Conservation (phyloP, 371 early-diverging fungal genomes). For the Blakeslea trispora region DNA sequence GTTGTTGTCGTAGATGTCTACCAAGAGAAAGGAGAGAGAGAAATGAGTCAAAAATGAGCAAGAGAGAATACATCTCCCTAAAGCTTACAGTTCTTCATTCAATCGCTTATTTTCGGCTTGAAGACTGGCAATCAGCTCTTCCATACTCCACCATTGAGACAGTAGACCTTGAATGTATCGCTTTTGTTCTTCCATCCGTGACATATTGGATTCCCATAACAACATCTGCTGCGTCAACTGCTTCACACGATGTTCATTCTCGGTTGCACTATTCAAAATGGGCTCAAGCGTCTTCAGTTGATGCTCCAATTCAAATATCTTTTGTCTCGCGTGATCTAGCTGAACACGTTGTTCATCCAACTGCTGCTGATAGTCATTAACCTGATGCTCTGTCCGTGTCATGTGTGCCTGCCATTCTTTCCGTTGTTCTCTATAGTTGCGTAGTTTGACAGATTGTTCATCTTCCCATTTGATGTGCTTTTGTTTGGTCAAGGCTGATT, state of each 20-base stretch:
- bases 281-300: constrained; percentile 53
- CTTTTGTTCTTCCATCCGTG: constrained; percentile 47
- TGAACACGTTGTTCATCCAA: constrained; percentile 31
- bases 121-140: constrained; percentile 42
- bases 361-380: constrained; percentile 44
- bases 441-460: constrained; percentile 57
- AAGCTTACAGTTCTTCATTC: constrained; percentile 28
- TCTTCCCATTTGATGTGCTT: constrained; percentile 70
- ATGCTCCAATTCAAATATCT: constrained; percentile 56
- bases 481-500: constrained; percentile 56
- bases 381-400: constrained; percentile 46
- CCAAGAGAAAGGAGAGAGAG: no score
- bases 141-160: constrained; percentile 50
- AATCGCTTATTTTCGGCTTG: no score
- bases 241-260: constrained; percentile 58
- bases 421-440: constrained; percentile 59
- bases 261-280: constrained; percentile 47
- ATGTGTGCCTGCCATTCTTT: constrained; percentile 57
- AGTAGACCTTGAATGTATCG: constrained; percentile 40
- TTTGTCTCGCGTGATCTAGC: constrained; percentile 34
- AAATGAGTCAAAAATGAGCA: no score
- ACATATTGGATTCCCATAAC: constrained; percentile 51
- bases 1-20: no score
- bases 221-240: constrained; percentile 62
- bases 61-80: constrained; percentile 20